A percentile compares a stretch with the other conserved stretches of the same genome.
Conservation (phyloP, 2,329 filamentous ascomycete genomes). For the Teratosphaeria zuluensis region DNA sequence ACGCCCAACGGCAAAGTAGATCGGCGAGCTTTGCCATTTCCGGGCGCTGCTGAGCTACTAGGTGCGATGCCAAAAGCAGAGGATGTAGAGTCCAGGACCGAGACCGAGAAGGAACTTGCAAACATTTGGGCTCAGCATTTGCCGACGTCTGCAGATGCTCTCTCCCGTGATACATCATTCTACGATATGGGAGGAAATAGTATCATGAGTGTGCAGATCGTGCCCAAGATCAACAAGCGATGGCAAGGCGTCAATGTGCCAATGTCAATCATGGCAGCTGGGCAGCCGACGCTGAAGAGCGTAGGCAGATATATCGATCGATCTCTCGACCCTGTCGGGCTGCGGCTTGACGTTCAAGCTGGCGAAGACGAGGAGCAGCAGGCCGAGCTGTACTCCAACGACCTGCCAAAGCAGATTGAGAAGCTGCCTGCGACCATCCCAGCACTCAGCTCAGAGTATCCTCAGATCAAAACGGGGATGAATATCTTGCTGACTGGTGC, state of each 20-base stretch:
- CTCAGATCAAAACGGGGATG: conserved; percentile 14
- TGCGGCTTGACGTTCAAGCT: conserved; percentile 36
- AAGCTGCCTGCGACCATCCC: conserved; percentile 37
- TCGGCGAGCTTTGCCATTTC: conserved; percentile 70
- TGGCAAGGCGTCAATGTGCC: conserved; percentile 56
- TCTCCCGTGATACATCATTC: conserved; percentile 56
- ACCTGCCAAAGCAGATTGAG: conserved; percentile 42
- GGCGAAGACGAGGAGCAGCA: conserved; percentile 43
- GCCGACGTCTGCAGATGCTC: conserved; percentile 49
- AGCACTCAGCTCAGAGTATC: conserved; percentile 7
- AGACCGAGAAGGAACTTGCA: conserved; percentile 59
- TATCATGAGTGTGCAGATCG: conserved; percentile 70
- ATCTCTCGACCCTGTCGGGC: conserved; percentile 39
- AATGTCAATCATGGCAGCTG: conserved; percentile 60
- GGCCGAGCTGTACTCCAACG: conserved; percentile 41
- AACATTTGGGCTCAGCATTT: conserved; percentile 53
- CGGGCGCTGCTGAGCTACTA: conserved; percentile 58
- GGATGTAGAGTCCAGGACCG: conserved; percentile 38
- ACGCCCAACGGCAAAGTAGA: conserved; percentile 83
- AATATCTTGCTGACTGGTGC: conserved; percentile 73
- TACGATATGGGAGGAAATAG: conserved; percentile 75
- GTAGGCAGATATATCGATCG: conserved; percentile 46
- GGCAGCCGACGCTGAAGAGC: conserved; percentile 50
- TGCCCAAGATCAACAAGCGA: conserved; percentile 58
- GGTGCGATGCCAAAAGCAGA: conserved; percentile 40